Evolutionary conservation across 768 basidiomycete species (phyloP), one percentile per base, ranked within the genome.

Genomic region (Sarcodon aspratus): DNA sequence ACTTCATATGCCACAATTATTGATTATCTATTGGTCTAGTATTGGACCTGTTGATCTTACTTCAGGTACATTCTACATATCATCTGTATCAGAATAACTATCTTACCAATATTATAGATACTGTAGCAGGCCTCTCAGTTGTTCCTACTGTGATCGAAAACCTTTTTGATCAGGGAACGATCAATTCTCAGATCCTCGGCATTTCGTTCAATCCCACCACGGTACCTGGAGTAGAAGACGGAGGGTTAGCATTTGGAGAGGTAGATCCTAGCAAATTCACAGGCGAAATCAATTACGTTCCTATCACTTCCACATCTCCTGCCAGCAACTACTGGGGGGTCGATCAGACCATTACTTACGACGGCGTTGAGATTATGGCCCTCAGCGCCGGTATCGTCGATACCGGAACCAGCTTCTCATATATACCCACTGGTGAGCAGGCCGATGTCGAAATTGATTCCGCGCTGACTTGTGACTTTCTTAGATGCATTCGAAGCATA

Each of bases 401-500:
- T 49, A 61, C 60, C 34, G 60, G 60, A 10, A 59, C 57, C 33
- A 57, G 59, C 7, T 53, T 61, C 21, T 55, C 70, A 21, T 50
- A 56, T 17, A 54, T 49, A 32, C 65, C 69, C 38, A 57, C 73
- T 3, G 76, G 76, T 27, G 2, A 27, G 21, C 5, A 27, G 21
- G 21, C 5, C 11, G 75, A 75, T 52, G 70, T 77, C 36, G 75
- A 76, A 56, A 73, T 71, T 33, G 72, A 74, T 43, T 76, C 78
- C 33, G 76, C 79, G 12, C 63, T 79, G 2, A 34, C 57, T 79
- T 6, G 64, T 80, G 46, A 59, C 80, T 48, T 77, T 79, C 9
- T 74, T 75, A 1, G 77, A 79, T 51, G 76, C 76, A 5, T 82
- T 79, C 68, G 58, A 73, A 45, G 64, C 63, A 10, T 84, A 82